Evolutionary conservation across 345 rosid genomes (phyloP).

Genomic region (Gossypioides kirkii): DNA sequence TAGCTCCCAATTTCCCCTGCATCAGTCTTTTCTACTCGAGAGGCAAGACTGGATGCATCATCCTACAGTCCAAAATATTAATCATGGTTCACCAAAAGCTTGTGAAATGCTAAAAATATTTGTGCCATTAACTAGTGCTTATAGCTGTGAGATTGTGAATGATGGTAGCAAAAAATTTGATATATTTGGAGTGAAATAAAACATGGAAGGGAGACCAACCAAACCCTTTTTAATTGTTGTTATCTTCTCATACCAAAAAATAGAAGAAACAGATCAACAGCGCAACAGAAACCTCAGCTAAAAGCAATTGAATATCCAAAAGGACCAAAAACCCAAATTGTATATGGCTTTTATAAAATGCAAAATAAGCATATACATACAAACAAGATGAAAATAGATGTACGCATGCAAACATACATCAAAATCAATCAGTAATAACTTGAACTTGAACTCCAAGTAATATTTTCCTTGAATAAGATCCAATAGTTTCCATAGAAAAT

Average conservation of each 20-base stretch:
- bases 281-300: background rate
- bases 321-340: background rate
- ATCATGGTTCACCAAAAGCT: conserved; percentile 11
- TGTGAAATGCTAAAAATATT: background rate
- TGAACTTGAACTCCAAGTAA: no score
- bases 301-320: background rate
- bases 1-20: conserved; percentile 92
- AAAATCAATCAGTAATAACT: no score
- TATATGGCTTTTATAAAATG: background rate
- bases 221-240: background rate
- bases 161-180: background rate
- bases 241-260: background rate
- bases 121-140: background rate
- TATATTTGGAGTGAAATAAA: no score
- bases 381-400: no score
- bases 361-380: background rate
- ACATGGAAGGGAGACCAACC: background rate
- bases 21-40: conserved; percentile 90
- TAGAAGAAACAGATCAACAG: background rate
- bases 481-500: no score
- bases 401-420: no score
- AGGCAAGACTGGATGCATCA: conserved; percentile 91
- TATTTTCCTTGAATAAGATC: no score
- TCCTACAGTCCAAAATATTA: conserved; percentile 41
- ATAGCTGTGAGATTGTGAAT: background rate